A percentile compares a stretch with the other conserved stretches of the same genome.
Conservation (phyloP, 352 stramenopile genomes). For the Pythium inflatum region DNA sequence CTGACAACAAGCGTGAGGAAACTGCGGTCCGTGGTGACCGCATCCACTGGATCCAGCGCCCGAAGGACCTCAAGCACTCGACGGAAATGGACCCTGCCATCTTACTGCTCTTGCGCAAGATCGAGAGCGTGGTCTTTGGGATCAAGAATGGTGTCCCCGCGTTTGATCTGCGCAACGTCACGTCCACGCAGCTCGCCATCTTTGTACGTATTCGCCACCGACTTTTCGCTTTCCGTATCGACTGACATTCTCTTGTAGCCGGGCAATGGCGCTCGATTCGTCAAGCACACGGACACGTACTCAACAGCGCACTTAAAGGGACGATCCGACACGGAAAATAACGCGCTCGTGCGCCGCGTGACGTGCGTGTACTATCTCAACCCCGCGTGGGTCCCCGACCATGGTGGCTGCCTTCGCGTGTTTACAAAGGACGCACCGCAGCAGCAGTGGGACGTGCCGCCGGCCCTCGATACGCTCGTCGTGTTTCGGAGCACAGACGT, state of each 20-base stretch:
- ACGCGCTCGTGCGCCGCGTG: slow-evolving; percentile 54
- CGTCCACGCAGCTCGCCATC: slow-evolving; percentile 75
- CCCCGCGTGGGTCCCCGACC: slow-evolving; percentile 55
- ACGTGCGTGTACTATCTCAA: slow-evolving; percentile 91
- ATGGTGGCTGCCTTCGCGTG: slow-evolving; percentile 72
- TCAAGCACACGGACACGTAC: slow-evolving; percentile 74
- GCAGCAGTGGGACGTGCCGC: slow-evolving; percentile 71
- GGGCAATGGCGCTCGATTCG: slow-evolving; percentile 67
- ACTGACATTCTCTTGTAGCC: slow-evolving; percentile 46
- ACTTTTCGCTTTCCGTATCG: no score
- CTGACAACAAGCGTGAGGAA: slow-evolving; percentile 47
- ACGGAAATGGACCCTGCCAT: slow-evolving; percentile 40
- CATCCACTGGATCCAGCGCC: slow-evolving; percentile 67
- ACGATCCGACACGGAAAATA: slow-evolving; percentile 23
- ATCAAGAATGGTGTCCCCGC: slow-evolving; percentile 54
- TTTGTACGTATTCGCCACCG: slow-evolving; percentile 75
- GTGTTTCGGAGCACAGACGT: slow-evolving; percentile 92
- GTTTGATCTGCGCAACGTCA: slow-evolving; percentile 66
- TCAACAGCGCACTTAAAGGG: slow-evolving; percentile 39
- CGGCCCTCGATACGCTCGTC: slow-evolving; percentile 86
- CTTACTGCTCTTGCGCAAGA: slow-evolving; percentile 45
- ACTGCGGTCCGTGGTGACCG: slow-evolving; percentile 57
- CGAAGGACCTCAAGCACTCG: slow-evolving; percentile 40
- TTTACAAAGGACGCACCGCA: slow-evolving; percentile 35
- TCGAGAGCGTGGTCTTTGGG: slow-evolving; percentile 60